Conservation (phyloP, 148 eudicot genomes). For the Suaeda aralocaspica region DNA sequence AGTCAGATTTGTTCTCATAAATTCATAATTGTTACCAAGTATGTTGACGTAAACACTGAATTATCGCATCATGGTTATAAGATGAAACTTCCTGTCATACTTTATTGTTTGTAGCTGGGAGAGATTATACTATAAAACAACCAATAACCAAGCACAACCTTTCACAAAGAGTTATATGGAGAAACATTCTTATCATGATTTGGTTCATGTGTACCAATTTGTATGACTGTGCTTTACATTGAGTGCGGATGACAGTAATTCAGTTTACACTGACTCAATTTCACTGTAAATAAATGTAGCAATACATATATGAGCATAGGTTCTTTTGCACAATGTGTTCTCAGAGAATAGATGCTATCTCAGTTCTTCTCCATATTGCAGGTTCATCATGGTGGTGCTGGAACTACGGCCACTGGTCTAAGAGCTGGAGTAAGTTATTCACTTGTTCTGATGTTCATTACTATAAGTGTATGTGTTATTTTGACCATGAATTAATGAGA, state of each 20-base stretch:
- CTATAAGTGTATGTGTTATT: conserved; percentile 2
- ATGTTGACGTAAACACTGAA: neutral
- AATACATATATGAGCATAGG: neutral
- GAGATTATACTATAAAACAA: too few relatives aligned
- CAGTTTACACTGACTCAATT: neutral
- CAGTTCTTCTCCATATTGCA: conserved; percentile 17
- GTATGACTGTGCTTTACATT: neutral
- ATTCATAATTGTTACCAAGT: neutral
- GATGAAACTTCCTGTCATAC: neutral
- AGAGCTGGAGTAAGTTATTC: conserved; percentile 72
- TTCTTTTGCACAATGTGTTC: neutral
- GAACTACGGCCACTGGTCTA: conserved; percentile 93
- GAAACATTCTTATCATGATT: neutral
- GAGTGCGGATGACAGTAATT: neutral
- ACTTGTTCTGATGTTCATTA: neutral
- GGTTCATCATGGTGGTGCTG: conserved; percentile 98
- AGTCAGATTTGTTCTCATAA: conserved; percentile 20
- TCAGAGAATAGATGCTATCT: neutral
- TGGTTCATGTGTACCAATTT: neutral
- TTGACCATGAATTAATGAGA: neutral
- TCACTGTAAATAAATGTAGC: neutral
- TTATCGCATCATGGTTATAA: neutral
- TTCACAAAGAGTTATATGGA: too few relatives aligned
- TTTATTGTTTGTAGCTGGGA: too few relatives aligned
- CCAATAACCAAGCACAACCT: too few relatives aligned